phyloP scores from a whole-genome alignment of 495 filamentous ascomycete species.

The Hyaloscypha hepaticicola region DNA sequence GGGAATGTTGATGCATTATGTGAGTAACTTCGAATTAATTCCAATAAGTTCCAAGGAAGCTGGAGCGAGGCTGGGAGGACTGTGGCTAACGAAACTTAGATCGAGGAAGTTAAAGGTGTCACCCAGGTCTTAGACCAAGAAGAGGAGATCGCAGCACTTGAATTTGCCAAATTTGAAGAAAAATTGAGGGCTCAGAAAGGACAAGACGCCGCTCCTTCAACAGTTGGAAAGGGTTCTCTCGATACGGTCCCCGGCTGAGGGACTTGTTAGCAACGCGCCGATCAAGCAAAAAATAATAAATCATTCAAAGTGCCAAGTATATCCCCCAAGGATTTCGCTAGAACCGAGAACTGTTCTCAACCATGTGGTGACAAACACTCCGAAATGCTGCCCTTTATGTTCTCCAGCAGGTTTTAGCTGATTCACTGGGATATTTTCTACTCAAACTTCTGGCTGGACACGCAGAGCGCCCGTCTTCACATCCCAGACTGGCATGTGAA shows the following conservation, averaged over 20 bases:
- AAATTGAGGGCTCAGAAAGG: slow-evolving; percentile 79
- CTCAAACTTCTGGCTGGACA: too few species aligned
- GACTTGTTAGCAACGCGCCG: background rate
- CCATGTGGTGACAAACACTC: too few species aligned
- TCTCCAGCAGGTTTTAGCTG: too few species aligned
- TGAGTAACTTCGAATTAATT: slow-evolving; percentile 38
- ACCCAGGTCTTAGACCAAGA: slow-evolving; percentile 88
- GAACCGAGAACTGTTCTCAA: too few species aligned
- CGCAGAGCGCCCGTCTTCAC: background rate
- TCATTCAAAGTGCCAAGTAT: too few species aligned
- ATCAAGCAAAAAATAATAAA: background rate
- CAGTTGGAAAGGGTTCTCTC: slow-evolving; percentile 62
- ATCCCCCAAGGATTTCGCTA: too few species aligned
- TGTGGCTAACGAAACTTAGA: slow-evolving; percentile 48
- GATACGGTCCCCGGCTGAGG: slow-evolving; percentile 56
- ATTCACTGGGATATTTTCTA: too few species aligned
- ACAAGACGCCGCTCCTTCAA: slow-evolving; percentile 48
- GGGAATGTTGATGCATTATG: slow-evolving; percentile 84
- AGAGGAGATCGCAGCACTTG: slow-evolving; percentile 83
- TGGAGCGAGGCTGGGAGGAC: background rate
- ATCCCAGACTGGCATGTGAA: background rate
- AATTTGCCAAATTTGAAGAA: slow-evolving; percentile 96
- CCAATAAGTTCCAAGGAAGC: too few species aligned
- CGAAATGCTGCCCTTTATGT: too few species aligned
- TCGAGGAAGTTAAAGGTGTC: slow-evolving; percentile 93